Evolutionary conservation across 305 asterid species (phyloP), one percentile per base, ranked within the genome.

Genomic region (Caryopteris hybrid): DNA sequence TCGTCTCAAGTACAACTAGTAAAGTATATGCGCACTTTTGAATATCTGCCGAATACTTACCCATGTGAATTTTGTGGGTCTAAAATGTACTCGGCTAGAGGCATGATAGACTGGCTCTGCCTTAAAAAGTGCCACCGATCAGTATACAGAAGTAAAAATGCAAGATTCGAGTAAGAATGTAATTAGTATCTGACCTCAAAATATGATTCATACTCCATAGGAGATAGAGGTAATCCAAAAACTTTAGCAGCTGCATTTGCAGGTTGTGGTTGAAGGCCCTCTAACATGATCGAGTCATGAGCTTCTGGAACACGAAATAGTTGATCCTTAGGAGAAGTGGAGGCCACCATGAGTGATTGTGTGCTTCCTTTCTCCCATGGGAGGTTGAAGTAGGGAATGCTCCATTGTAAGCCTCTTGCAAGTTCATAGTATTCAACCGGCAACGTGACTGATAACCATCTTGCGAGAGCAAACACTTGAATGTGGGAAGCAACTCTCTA

Each of bases 401-500:
- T 94, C 99, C 99, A 94, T 20, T 83, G 91, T 38, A 91, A 71
- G 65, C 96, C 95, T 80, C 90, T 82, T 50, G 88, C 74, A 58
- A 94, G 86, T 76, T 94, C 97, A 36, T 86, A 87, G 69, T 84
- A 94, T 69, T 94, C 96, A 12, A 89, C 84, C 0, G 99, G 99
- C 72, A 89, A 80, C 18, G 88, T 74, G 60, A 89, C 89, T 43
- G 90, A 82, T 65, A 91, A 72, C 97, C 99, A 94, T 69, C 89
- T 75, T 0, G 96, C 75, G 27, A 94, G 64, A 21, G 96, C 96
- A 77, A 83, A 88, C 43, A 91, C 83, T 80, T 94, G 99, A 79
- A 94, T 75, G 77, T 94, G 99, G 70, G 91, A 77, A 22, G 88
- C 95, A 46, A 87, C 73, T 89, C 99, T 87, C 97, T 94, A 90